A percentile compares a stretch with the other conserved stretches of the same genome.
Conservation (phyloP, 1,284 basidiomycete genomes). For the Apiotrichum siamense region DNA sequence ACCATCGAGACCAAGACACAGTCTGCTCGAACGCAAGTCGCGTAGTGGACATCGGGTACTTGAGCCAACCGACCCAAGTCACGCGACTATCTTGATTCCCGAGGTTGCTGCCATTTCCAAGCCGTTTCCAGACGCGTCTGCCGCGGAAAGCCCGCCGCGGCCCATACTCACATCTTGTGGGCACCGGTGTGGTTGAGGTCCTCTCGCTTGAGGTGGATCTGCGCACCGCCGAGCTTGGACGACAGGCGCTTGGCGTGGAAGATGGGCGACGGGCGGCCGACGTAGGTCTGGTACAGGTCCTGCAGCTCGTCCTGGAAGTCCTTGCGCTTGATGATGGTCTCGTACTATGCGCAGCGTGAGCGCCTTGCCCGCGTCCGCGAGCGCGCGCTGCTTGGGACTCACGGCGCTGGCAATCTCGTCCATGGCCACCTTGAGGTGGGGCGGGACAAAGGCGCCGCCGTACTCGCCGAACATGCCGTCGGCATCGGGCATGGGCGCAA, state of each 20-base stretch:
- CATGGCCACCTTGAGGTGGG: conserved; percentile 18
- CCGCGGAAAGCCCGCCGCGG: too few species aligned
- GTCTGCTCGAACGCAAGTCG: too few species aligned
- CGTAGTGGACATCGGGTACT: too few species aligned
- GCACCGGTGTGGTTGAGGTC: conserved; percentile 75
- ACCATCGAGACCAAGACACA: too few species aligned
- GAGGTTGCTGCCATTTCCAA: too few species aligned
- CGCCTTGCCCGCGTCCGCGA: not conserved
- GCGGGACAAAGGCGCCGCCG: conserved; percentile 16
- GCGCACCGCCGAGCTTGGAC: conserved; percentile 73
- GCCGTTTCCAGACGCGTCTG: too few species aligned
- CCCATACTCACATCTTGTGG: conserved; percentile 76
- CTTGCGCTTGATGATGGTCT: conserved; percentile 14
- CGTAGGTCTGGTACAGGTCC: conserved; percentile 12
- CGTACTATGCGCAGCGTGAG: conserved; percentile 6
- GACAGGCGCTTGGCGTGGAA: conserved; percentile 64
- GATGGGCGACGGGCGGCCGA: conserved; percentile 16
- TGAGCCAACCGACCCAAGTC: too few species aligned
- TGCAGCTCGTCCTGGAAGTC: conserved; percentile 19
- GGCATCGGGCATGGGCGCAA: conserved; percentile 20
- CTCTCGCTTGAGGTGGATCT: conserved; percentile 84
- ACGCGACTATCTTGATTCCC: not conserved
- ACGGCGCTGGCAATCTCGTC: conserved; percentile 13
- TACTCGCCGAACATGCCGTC: conserved; percentile 20
- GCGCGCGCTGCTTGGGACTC: not conserved